Base-by-base conservation (phyloP, 352 stramenopile genomes). In the Phytophthora pisi region DNA sequence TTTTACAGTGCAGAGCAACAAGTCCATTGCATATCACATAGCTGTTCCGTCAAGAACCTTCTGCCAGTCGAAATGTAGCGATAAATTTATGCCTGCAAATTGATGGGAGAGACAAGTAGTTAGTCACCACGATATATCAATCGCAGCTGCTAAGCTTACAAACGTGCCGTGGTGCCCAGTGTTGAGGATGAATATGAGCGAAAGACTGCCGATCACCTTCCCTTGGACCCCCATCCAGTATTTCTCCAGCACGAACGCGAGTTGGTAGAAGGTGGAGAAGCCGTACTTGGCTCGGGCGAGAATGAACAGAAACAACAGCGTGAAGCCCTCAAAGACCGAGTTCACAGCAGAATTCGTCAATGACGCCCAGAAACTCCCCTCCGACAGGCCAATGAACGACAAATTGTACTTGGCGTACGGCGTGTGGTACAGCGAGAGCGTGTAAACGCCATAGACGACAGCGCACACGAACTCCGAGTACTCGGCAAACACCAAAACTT, bases 191-290 rank as follows among this genome's bases (percentile, higher is more conserved):
- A 77, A 70, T 36, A 78, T 72, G 16, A 74, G 45, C 8, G 61
- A 11, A 24, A 79, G 36, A 38, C 58, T 65, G 36, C 51, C 59
- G 18, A 74, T 26, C 5, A 79, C 18, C 54, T 74, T 74, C 31
- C 57, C 66, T 38, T 76, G 65, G 2, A 74, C 55, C 6, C 30
- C 51, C 56, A 69, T 65, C 40, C 59, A 74, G 56, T 79, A 77
- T 34, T 62, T 75, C 51, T 79, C 70, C 45, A 81, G 67, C 59
- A 72, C 56, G 54, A 81, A 81, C 9, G 61, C 67, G 3, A 81
- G 56, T 43, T 72, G 56, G 20, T 74, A 62, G 18, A 78, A 63
- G 15, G 57, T 58, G 15, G 49, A 69, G 18, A 74, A 13, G 0
- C 70, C 69, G 58, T 70, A 80, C 54, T 77, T 74, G 15, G 26